Base-by-base conservation (phyloP, 1,284 basidiomycete genomes). In the Rhizopogon parksii region DNA sequence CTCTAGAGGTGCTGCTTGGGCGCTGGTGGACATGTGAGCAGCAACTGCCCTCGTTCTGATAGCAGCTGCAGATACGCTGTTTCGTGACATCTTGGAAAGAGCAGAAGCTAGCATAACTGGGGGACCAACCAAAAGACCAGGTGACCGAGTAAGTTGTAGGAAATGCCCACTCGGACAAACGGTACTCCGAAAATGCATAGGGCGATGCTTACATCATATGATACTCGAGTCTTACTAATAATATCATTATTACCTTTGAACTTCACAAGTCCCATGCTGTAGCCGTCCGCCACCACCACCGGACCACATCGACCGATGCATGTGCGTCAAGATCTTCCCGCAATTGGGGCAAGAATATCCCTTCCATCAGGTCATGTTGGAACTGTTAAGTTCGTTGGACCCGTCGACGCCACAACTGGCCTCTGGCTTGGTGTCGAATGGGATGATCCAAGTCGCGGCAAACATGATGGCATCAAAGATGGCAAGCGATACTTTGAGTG, bases 381-480 rank as follows among this genome's bases (percentile, higher is more conserved):
- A 3, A 91, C 91, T 0, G 68, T 95, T 53, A 80, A 72, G 67
- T 95, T 81, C 62, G 66, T 78, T 5, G 92, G 92, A 2, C 57
- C 68, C 1, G 82, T 95, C 12, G 71, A 80, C 12, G 78, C 78
- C 15, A 82, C 88, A 0, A 63, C 68, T 6, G 90, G 88, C 8
- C 59, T 69, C 12, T 99, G 95, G 95, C 77, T 95, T 4, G 95
- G 95, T 11, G 79, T 98, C 47, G 95, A 98, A 71, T 99, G 95
- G 91, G 95, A 99, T 62, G 84, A 93, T 61, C 76, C 85, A 4
- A 54, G 65, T 1, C 78, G 90, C 48, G 95, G 95, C 24, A 95
- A 89, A 68, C 94, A 98, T 65, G 81, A 86, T 58, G 95, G 95
- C 9, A 66, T 74, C 51, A 90, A 88, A 65, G 83, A 90, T 57